Conservation (phyloP, 2,329 filamentous ascomycete genomes). For the Macrophomina phaseolina region DNA sequence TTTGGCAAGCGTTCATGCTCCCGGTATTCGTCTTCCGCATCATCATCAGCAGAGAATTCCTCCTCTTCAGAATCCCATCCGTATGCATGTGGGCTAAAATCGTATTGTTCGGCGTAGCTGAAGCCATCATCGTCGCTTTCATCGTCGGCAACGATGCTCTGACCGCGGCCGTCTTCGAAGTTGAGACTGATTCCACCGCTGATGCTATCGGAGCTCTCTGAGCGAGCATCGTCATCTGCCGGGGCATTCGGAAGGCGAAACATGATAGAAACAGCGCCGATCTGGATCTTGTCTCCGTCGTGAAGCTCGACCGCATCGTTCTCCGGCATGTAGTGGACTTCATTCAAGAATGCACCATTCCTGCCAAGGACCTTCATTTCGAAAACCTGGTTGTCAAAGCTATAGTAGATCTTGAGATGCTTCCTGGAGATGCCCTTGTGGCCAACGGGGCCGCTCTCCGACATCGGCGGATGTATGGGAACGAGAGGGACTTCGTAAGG, state of each 20-base stretch:
- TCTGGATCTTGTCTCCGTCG: conserved; percentile 71
- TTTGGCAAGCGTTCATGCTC: conserved; percentile 33
- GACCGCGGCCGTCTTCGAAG: conserved; percentile 68
- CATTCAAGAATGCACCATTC: conserved; percentile 74
- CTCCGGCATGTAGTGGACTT: conserved; percentile 58
- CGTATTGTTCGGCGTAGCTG: conserved; percentile 22
- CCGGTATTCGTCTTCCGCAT: conserved; percentile 48
- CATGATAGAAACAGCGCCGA: conserved; percentile 71
- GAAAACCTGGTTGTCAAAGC: conserved; percentile 66
- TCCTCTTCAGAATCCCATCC: conserved; percentile 28
- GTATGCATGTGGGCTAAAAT: conserved; percentile 24
- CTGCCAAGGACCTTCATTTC: conserved; percentile 67
- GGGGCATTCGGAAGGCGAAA: conserved; percentile 73
- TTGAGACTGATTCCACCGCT: conserved; percentile 73
- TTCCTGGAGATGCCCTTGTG: conserved; percentile 77
- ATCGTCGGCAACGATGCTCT: conserved; percentile 53
- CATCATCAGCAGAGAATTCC: conserved; percentile 29
- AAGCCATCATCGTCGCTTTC: conserved; percentile 29
- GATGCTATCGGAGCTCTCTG: conserved; percentile 40
- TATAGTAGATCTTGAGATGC: conserved; percentile 76
- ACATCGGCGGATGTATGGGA: conserved; percentile 72
- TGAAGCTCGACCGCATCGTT: conserved; percentile 63
- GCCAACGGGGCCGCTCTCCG: conserved; percentile 41
- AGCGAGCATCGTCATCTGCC: conserved; percentile 56
- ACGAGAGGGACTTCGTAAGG: conserved; percentile 69